These are phyloP conservation scores for Vachellia pachyceras DNA, from an alignment of 306 rosid genomes.

Conservation along the genomic window DNA sequence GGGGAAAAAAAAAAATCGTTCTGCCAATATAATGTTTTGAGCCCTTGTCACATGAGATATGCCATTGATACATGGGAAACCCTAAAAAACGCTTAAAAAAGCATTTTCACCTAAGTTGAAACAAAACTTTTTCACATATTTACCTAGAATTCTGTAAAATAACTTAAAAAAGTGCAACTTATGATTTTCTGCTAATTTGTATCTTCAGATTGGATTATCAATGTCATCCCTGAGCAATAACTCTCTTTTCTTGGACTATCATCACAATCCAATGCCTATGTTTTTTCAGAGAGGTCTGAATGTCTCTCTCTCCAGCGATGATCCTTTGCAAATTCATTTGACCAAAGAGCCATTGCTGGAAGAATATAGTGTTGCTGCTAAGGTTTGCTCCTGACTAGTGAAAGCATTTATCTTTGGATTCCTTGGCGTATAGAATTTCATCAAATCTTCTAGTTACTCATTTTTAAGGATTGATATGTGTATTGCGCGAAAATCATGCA, in stretches of 20 bases:
- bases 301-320: conserved; percentile 85
- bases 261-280: conserved; percentile 79
- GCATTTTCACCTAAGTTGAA: too few relatives aligned
- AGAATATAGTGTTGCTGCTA: conserved; percentile 61
- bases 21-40: conserved; percentile 17
- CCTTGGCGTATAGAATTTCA: neutral
- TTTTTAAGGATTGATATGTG: conserved; percentile 21
- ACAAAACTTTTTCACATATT: too few relatives aligned
- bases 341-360: conserved; percentile 57
- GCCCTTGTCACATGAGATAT: conserved; percentile 13
- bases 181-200: conserved; percentile 16
- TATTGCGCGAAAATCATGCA: conserved; percentile 16
- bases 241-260: conserved; percentile 86
- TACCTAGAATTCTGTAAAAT: too few relatives aligned
- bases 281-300: conserved; percentile 86
- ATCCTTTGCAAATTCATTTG: conserved; percentile 56
- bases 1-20: neutral
- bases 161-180: conserved; percentile 15
- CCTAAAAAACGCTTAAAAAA: too few relatives aligned
- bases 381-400: conserved; percentile 37
- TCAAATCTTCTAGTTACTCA: conserved; percentile 29
- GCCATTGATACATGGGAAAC: conserved; percentile 3
- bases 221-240: conserved; percentile 92
- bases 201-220: conserved; percentile 67
- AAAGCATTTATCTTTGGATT: neutral